Conservation (phyloP, 2,329 filamentous ascomycete species). For the Camptophora hylomeconis region DNA sequence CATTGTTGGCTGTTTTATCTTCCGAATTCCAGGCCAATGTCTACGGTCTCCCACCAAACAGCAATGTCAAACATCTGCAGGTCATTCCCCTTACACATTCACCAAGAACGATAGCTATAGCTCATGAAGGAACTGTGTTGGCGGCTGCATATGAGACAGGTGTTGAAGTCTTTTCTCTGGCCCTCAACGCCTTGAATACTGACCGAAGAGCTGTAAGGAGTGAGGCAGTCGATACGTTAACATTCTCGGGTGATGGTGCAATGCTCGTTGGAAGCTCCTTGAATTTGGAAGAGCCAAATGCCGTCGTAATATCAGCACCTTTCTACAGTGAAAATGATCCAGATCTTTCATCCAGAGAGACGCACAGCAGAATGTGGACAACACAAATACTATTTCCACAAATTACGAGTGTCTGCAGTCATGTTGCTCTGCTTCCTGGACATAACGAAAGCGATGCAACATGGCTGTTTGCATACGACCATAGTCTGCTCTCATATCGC, state of each 20-base stretch:
- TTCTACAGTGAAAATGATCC: slow-evolving; percentile 52
- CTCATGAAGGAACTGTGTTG: slow-evolving; percentile 67
- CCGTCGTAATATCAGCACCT: slow-evolving; percentile 65
- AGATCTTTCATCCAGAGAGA: slow-evolving; percentile 41
- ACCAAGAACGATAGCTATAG: slow-evolving; percentile 65
- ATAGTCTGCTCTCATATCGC: slow-evolving; percentile 63
- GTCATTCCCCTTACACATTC: slow-evolving; percentile 66
- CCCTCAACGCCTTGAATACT: slow-evolving; percentile 47
- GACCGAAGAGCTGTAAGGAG: slow-evolving; percentile 68
- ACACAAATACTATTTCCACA: slow-evolving; percentile 76
- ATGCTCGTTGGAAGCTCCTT: slow-evolving; percentile 66
- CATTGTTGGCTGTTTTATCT: slow-evolving; percentile 64
- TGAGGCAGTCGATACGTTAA: slow-evolving; percentile 57
- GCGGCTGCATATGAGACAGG: slow-evolving; percentile 76
- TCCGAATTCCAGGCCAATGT: slow-evolving; percentile 74
- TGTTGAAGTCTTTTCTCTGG: slow-evolving; percentile 75
- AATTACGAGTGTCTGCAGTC: slow-evolving; percentile 64
- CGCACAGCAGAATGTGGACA: slow-evolving; percentile 67
- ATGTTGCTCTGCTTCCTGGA: slow-evolving; percentile 52
- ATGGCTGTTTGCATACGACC: slow-evolving; percentile 69
- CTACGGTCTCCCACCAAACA: slow-evolving; percentile 55
- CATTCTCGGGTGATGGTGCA: slow-evolving; percentile 65
- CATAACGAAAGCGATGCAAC: slow-evolving; percentile 46
- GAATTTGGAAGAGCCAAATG: slow-evolving; percentile 50
- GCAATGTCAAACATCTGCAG: slow-evolving; percentile 53